phyloP scores from a whole-genome alignment of 805 yeast genomes.

The Starmerella apis region DNA sequence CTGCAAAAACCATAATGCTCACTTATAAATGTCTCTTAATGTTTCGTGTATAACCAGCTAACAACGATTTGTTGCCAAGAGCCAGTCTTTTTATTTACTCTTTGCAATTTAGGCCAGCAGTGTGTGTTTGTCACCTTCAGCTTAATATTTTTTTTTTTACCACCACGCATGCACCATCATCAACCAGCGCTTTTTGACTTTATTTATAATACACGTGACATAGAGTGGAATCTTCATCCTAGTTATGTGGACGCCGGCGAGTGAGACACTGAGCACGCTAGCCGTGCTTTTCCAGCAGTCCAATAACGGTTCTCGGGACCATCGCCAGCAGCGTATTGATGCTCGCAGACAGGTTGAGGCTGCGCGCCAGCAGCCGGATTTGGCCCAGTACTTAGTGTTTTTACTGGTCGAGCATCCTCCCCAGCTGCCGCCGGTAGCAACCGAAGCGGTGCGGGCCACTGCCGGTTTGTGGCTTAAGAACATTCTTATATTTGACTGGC shows the following conservation, averaged over 20 bases:
- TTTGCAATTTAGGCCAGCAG: too few species aligned
- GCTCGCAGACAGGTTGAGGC: conserved; percentile 67
- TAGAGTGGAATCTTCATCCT: not conserved
- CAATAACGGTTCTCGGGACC: conserved; percentile 29
- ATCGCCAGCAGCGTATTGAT: conserved; percentile 26
- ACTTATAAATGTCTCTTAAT: too few species aligned
- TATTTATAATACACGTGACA: conserved; percentile 5
- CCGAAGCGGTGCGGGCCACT: conserved; percentile 52
- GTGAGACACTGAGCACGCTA: conserved; percentile 51
- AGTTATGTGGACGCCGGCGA: conserved; percentile 55
- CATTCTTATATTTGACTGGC: conserved; percentile 39
- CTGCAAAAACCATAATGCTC: too few species aligned
- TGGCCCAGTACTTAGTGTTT: conserved; percentile 67
- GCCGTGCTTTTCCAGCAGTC: conserved; percentile 60
- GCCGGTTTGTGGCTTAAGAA: conserved; percentile 84
- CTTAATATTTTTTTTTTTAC: too few species aligned
- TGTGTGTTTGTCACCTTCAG: too few species aligned
- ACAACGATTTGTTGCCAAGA: too few species aligned
- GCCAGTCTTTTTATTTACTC: too few species aligned
- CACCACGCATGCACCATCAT: not conserved
- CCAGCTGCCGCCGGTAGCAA: conserved; percentile 37
- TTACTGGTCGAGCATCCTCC: conserved; percentile 49
- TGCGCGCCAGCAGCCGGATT: conserved; percentile 63
- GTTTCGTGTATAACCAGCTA: too few species aligned
- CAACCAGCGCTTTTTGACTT: not conserved